These are phyloP conservation scores for Paramyrothecium roridum DNA, from an alignment of 2,329 filamentous ascomycete species.

Conservation along the genomic window DNA sequence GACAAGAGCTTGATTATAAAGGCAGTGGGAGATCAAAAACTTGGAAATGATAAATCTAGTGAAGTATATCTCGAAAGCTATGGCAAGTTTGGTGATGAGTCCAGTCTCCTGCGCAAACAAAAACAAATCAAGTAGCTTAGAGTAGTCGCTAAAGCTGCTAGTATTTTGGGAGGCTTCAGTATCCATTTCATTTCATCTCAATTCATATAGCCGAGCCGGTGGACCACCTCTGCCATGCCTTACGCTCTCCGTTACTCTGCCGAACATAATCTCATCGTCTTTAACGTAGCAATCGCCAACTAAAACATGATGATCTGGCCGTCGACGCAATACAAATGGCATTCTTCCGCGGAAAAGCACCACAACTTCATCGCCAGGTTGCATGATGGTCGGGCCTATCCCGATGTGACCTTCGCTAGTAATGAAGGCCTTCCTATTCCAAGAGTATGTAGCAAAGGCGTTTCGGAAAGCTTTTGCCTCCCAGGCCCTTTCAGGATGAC, in stretches of 20 bases:
- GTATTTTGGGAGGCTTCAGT: too few species aligned
- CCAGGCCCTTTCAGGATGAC: neutral
- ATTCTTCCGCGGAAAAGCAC: conserved; percentile 7
- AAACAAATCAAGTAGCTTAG: too few species aligned
- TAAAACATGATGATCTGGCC: conserved; percentile 5
- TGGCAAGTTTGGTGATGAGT: too few species aligned
- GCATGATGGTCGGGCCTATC: conserved; percentile 9
- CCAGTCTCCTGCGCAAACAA: too few species aligned
- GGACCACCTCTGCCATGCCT: neutral
- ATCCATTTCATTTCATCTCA: neutral
- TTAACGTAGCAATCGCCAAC: conserved; percentile 9
- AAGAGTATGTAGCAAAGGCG: conserved; percentile 2
- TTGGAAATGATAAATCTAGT: too few species aligned
- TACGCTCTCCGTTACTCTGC: conserved; percentile 5
- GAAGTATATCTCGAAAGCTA: too few species aligned
- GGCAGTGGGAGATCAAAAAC: too few species aligned
- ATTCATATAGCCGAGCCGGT: neutral
- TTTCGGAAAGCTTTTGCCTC: neutral
- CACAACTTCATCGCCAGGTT: conserved; percentile 7
- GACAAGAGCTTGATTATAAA: too few species aligned
- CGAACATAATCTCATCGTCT: conserved; percentile 12
- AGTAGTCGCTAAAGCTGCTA: too few species aligned
- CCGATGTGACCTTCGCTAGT: conserved; percentile 9
- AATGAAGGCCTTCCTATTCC: conserved; percentile 4
- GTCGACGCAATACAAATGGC: conserved; percentile 6